Evolutionary conservation across 1,284 basidiomycete genomes (phyloP), one percentile per base, ranked within the genome.

Genomic region (Rhodotorula sp.): DNA sequence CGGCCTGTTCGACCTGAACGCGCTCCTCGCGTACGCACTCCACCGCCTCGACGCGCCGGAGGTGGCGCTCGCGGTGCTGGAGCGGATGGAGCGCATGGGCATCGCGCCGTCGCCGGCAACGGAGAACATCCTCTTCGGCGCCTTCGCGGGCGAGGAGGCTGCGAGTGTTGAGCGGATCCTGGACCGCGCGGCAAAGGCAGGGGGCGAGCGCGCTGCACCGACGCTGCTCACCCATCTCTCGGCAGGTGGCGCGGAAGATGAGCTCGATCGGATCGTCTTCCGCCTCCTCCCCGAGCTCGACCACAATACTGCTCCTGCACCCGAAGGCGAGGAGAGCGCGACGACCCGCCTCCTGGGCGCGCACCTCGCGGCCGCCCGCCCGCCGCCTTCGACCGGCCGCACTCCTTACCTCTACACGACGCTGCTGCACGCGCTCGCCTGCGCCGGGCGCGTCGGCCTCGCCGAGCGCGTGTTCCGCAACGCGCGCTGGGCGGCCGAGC

Each of bases 371-470:
- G 25, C 46, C 1, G 53, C 55, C 0, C 44, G 19, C 17, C 41
- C 68, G 13, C 68, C 68, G 7, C 62, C 70, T 12, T 21, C 32
- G 13, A 25, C 50, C 19, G 71, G 74, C 25, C 59, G 74, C 37
- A 54, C 36, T 2, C 73, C 70, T 2, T 64, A 51, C 44, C 53
- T 76, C 46, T 87, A 90, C 74, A 83, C 86, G 0, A 80, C 83
- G 3, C 78, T 90, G 9, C 80, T 92, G 48, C 87, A 87, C 68
- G 88, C 87, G 1, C 81, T 91, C 50, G 79, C 81, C 61, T 89
- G 90, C 76, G 82, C 85, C 0, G 86, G 88, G 1, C 82, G 82
- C 71, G 85, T 85, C 0, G 85, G 86, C 0, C 81, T 88, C 2
- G 87, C 88, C 0, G 87, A 89, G 76, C 84, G 86, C 21, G 83